phyloP scores from a whole-genome alignment of 306 rosid genomes.

The Oemleria cerasiformis region DNA sequence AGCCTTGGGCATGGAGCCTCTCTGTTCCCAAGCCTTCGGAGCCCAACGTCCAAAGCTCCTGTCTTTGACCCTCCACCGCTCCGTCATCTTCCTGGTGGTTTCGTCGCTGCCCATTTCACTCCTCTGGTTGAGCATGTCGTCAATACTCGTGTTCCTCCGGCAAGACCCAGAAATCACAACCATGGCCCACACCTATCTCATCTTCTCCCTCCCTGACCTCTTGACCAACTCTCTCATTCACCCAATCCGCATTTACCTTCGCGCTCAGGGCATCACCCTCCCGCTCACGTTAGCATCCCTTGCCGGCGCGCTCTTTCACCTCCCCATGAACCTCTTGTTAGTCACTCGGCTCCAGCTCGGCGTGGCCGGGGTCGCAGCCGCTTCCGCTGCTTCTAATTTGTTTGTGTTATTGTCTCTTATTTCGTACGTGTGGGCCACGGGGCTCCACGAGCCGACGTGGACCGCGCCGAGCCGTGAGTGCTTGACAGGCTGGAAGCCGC shows the following conservation, averaged over 20 bases:
- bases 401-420: constrained; percentile 40
- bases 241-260: constrained; percentile 89
- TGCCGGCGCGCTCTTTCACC: constrained; percentile 54
- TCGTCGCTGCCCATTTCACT: constrained; percentile 74
- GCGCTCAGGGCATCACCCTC: constrained; percentile 71
- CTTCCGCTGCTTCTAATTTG: constrained; percentile 63
- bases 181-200: constrained; percentile 57
- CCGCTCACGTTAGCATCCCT: constrained; percentile 73
- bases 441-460: constrained; percentile 61
- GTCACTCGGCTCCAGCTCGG: constrained; percentile 40
- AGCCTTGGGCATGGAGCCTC: constrained; percentile 87
- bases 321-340: constrained; percentile 46
- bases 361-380: constrained; percentile 65
- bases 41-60: constrained; percentile 74
- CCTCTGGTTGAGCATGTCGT: constrained; percentile 67
- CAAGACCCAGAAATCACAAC: constrained; percentile 48
- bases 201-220: constrained; percentile 72
- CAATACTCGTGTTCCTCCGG: constrained; percentile 36
- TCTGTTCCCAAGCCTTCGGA: constrained; percentile 92
- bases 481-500: constrained; percentile 59
- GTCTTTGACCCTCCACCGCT: constrained; percentile 76
- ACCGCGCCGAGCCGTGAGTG: constrained; percentile 58
- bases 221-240: constrained; percentile 73
- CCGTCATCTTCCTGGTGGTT: constrained; percentile 51
- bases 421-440: constrained; percentile 33